Evolutionary conservation across 2,329 filamentous ascomycete species (phyloP).

Genomic region (Ascochyta fabae): DNA sequence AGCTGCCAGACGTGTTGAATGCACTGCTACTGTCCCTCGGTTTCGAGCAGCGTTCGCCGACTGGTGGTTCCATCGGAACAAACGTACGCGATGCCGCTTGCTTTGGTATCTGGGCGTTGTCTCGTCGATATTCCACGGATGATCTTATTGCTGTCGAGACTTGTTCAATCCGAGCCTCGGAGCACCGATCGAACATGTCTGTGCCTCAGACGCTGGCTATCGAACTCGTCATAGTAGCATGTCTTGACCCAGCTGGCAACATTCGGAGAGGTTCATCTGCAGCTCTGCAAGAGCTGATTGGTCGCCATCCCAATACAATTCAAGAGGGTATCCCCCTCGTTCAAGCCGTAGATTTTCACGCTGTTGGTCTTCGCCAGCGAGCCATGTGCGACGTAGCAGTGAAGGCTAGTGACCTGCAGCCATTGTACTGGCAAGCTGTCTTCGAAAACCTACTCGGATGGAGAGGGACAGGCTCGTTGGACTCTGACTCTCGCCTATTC

Average conservation of each 20-base stretch:
- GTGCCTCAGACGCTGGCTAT: constrained; percentile 80
- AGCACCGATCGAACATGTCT: constrained; percentile 48
- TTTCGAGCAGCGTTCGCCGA: constrained; percentile 87
- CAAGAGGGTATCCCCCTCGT: constrained; percentile 83
- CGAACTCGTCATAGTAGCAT: constrained; percentile 81
- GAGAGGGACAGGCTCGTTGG: constrained; percentile 85
- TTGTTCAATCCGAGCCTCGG: constrained; percentile 51
- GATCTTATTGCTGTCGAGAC: constrained; percentile 72
- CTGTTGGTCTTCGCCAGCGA: constrained; percentile 83
- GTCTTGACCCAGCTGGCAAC: constrained; percentile 88
- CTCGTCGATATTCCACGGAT: constrained; percentile 80
- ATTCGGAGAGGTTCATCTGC: constrained; percentile 92
- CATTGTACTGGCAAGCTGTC: constrained; percentile 70
- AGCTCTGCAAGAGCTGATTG: constrained; percentile 90
- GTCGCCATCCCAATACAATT: constrained; percentile 87
- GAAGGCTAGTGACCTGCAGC: constrained; percentile 69
- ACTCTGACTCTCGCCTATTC: constrained; percentile 73
- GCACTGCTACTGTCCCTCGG: constrained; percentile 79
- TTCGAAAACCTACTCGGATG: constrained; percentile 77
- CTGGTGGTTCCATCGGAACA: constrained; percentile 83
- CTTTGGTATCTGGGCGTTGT: constrained; percentile 93
- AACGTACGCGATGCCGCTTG: constrained; percentile 95
- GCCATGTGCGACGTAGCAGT: constrained; percentile 80
- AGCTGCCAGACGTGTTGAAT: constrained; percentile 76
- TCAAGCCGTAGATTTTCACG: constrained; percentile 90